These are phyloP conservation scores for Myriangium duriaei DNA, from an alignment of 2,329 filamentous ascomycete species.

Conservation along the genomic window DNA sequence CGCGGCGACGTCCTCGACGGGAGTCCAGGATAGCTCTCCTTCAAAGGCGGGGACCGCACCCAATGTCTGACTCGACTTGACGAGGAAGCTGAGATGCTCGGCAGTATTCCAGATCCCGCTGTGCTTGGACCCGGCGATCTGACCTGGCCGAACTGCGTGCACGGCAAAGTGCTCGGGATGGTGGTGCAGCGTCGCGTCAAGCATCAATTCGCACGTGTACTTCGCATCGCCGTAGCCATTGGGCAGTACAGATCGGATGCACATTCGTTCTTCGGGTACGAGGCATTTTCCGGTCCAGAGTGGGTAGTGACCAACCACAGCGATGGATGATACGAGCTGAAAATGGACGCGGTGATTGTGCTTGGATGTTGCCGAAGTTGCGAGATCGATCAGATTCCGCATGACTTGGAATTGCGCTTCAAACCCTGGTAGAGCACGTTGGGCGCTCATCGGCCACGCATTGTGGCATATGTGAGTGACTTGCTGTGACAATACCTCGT, in stretches of 20 bases:
- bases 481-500: conserved; percentile 24
- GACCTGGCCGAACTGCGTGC: conserved; percentile 36
- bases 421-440: conserved; percentile 37
- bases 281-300: conserved; percentile 16
- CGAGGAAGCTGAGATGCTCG: conserved; percentile 39
- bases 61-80: conserved; percentile 39
- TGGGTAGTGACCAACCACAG: conserved; percentile 27
- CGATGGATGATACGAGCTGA: conserved; percentile 32
- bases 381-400: conserved; percentile 38
- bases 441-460: conserved; percentile 45
- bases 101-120: conserved; percentile 44
- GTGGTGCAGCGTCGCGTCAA: conserved; percentile 36
- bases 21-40: conserved; percentile 33
- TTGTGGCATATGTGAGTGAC: conserved; percentile 44
- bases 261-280: conserved; percentile 34
- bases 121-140: conserved; percentile 39
- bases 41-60: conserved; percentile 29
- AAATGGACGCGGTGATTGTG: conserved; percentile 18
- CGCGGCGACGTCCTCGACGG: conserved; percentile 32
- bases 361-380: conserved; percentile 21
- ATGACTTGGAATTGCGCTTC: conserved; percentile 39
- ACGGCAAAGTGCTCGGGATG: conserved; percentile 31
- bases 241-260: conserved; percentile 29
- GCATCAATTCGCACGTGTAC: conserved; percentile 37
- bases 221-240: conserved; percentile 44